phyloP scores from a whole-genome alignment of 108 stramenopile genomes.

The Skeletonema grethae region DNA sequence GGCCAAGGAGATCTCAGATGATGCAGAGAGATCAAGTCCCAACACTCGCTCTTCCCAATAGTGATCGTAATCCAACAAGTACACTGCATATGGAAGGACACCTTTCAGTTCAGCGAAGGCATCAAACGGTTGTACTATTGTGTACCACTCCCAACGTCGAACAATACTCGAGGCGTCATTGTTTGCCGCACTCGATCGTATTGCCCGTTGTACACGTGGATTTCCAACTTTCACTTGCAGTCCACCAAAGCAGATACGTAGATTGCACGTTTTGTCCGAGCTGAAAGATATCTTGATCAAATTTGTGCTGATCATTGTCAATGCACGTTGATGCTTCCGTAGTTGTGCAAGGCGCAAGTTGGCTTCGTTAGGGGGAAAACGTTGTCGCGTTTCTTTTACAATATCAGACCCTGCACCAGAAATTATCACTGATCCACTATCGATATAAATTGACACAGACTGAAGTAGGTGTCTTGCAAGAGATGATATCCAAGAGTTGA shows the following conservation, averaged over 20 bases:
- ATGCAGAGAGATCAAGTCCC: neutral
- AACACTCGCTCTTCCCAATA: slow-evolving; percentile 17
- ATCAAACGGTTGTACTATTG: slow-evolving; percentile 23
- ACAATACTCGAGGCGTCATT: neutral
- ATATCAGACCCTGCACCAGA: slow-evolving; percentile 20
- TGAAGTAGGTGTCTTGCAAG: slow-evolving; percentile 11
- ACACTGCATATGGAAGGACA: slow-evolving; percentile 20
- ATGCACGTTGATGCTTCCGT: slow-evolving; percentile 3
- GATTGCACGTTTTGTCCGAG: slow-evolving; percentile 14
- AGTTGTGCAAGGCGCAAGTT: slow-evolving; percentile 15
- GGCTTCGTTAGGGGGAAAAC: slow-evolving; percentile 1
- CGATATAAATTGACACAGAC: slow-evolving; percentile 9
- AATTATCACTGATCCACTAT: slow-evolving; percentile 18
- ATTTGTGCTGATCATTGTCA: slow-evolving; percentile 12
- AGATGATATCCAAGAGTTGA: slow-evolving; percentile 8
- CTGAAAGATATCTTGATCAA: slow-evolving; percentile 14
- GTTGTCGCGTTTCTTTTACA: slow-evolving; percentile 13
- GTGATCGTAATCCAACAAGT: slow-evolving; percentile 31
- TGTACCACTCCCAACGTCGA: slow-evolving; percentile 17
- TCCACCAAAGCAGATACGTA: slow-evolving; percentile 5
- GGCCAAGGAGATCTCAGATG: slow-evolving; percentile 20
- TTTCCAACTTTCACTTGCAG: slow-evolving; percentile 19
- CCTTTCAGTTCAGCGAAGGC: slow-evolving; percentile 30
- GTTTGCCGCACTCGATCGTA: neutral
- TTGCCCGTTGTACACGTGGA: neutral